Conservation (phyloP, 169 alveolate species). For the Eimeria tenella region DNA sequence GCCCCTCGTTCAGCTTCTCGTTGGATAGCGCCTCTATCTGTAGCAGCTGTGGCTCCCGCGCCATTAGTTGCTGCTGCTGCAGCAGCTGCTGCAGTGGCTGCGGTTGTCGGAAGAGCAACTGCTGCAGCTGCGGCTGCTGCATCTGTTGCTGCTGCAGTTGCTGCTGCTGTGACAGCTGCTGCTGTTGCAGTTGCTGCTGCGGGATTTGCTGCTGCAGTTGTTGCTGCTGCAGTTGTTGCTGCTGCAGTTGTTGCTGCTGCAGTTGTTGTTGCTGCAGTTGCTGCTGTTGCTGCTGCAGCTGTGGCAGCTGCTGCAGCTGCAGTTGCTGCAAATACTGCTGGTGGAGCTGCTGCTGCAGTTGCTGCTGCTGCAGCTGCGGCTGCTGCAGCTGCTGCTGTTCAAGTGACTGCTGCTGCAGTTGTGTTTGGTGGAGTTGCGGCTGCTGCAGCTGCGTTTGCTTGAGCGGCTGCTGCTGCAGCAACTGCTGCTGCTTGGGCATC, state of each 20-base stretch:
- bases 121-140: too few species aligned
- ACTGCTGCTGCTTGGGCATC: not conserved
- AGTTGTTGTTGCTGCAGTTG: not conserved
- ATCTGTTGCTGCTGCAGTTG: not conserved
- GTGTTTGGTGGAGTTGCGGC: not conserved
- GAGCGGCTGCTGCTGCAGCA: not conserved
- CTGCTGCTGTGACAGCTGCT: not conserved
- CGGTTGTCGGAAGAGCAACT: too few species aligned
- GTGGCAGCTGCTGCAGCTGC: not conserved
- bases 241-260: not conserved
- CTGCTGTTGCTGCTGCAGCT: not conserved
- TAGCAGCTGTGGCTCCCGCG: too few species aligned
- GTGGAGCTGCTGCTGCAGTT: not conserved
- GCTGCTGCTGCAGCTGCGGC: constrained; percentile 24
- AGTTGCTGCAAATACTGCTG: too few species aligned
- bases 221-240: not conserved
- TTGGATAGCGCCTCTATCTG: too few species aligned
- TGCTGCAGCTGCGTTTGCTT: not conserved
- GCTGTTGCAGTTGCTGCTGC: not conserved
- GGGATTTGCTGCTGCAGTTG: not conserved
- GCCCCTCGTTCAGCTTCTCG: too few species aligned
- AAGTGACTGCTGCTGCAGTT: not conserved
- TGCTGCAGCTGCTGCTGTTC: not conserved
- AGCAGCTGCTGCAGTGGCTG: too few species aligned
- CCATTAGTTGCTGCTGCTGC: not conserved